These are phyloP conservation scores for Cutaneotrichosporon dermatis DNA, from an alignment of 1,284 basidiomycete genomes.

Conservation along the genomic window DNA sequence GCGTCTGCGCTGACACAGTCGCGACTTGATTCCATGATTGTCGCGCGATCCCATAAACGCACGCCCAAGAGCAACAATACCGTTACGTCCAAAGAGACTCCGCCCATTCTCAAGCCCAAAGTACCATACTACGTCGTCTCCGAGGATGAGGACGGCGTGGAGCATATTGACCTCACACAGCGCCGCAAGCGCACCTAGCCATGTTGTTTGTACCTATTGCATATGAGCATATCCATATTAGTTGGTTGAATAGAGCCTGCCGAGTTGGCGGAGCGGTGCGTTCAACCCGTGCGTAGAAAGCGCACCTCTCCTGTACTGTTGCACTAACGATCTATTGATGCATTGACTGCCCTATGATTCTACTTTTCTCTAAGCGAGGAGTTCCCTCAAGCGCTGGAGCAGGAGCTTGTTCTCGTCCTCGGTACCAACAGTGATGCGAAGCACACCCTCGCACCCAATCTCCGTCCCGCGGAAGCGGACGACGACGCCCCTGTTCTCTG, in stretches of 20 bases:
- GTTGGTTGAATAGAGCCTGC: too few relatives aligned
- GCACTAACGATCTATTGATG: background rate
- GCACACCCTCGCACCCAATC: conserved; percentile 76
- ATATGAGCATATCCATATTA: background rate
- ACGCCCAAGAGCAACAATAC: too few relatives aligned
- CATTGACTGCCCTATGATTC: background rate
- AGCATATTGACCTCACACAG: conserved; percentile 9
- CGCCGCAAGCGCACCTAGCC: background rate
- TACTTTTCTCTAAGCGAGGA: conserved; percentile 20
- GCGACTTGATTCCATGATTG: conserved; percentile 6
- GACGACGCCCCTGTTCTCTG: conserved; percentile 80
- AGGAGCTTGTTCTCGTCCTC: conserved; percentile 67
- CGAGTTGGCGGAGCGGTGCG: too few relatives aligned
- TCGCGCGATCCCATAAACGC: background rate
- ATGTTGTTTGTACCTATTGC: background rate
- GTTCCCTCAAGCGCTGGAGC: conserved; percentile 38
- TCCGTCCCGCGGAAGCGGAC: conserved; percentile 86
- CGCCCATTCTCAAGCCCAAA: background rate
- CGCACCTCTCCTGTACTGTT: too few relatives aligned
- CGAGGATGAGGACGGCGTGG: conserved; percentile 4
- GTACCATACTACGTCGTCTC: background rate
- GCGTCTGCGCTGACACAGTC: background rate
- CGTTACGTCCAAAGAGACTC: too few relatives aligned
- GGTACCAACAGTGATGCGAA: conserved; percentile 87
- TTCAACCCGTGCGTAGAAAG: too few relatives aligned